A percentile compares a stretch with the other conserved stretches of the same genome.
Evolutionary conservation across 352 stramenopile species (phyloP).

Genomic region (Pythium pyrilobum): DNA sequence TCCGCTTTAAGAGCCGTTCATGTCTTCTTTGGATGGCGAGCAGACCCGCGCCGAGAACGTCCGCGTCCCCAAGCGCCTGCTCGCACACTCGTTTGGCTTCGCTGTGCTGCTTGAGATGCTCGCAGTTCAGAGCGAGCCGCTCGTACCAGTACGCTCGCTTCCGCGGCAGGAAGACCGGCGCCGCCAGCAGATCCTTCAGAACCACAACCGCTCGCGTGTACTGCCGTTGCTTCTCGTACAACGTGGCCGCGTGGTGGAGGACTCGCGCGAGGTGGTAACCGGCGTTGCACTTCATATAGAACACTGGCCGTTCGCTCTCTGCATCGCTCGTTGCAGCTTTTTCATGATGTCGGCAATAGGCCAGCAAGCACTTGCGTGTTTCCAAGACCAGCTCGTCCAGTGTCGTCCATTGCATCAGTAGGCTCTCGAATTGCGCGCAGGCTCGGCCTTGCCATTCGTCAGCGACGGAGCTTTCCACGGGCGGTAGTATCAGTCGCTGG

Average conservation of each 20-base stretch:
- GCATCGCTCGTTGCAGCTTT: background rate
- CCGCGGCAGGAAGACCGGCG: slow-evolving; percentile 38
- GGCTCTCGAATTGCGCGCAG: slow-evolving; percentile 44
- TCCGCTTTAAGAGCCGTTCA: slow-evolving; percentile 37
- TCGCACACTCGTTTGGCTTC: slow-evolving; percentile 43
- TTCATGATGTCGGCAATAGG: slow-evolving; percentile 13
- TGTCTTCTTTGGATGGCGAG: slow-evolving; percentile 47
- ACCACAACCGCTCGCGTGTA: slow-evolving; percentile 64
- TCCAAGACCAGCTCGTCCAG: slow-evolving; percentile 63
- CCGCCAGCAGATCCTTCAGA: slow-evolving; percentile 56
- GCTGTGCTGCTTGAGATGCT: slow-evolving; percentile 58
- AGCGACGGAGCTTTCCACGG: background rate
- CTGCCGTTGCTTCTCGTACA: slow-evolving; percentile 77
- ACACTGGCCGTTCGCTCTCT: slow-evolving; percentile 18
- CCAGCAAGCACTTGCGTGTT: slow-evolving; percentile 37
- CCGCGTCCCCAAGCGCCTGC: slow-evolving; percentile 48
- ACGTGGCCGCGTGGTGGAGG: slow-evolving; percentile 39
- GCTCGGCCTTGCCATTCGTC: slow-evolving; percentile 26
- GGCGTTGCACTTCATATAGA: slow-evolving; percentile 64
- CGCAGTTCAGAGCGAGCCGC: slow-evolving; percentile 63
- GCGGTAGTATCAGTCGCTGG: slow-evolving; percentile 28
- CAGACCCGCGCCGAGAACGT: slow-evolving; percentile 50
- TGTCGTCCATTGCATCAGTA: slow-evolving; percentile 33
- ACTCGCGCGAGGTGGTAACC: slow-evolving; percentile 63
- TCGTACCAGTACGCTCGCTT: slow-evolving; percentile 77